These are phyloP conservation scores for Selenicereus undatus DNA, from an alignment of 148 eudicot genomes.

Conservation along the genomic window DNA sequence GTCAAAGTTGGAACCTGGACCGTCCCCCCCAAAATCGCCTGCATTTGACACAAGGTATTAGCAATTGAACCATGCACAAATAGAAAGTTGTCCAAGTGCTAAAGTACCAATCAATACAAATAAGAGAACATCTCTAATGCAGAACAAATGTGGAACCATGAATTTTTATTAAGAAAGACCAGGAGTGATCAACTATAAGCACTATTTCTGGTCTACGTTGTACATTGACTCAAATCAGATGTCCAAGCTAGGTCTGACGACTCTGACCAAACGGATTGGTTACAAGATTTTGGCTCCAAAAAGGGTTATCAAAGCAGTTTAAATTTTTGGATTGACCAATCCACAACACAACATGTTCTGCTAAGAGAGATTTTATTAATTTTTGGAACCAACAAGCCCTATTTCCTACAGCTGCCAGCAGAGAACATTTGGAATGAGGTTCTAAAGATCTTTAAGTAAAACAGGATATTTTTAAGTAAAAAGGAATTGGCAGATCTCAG, in stretches of 20 bases:
- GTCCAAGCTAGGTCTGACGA: background rate
- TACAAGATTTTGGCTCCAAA: background rate
- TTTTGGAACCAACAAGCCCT: background rate
- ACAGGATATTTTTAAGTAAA: background rate
- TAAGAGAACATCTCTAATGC: background rate
- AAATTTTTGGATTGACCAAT: background rate
- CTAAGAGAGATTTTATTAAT: background rate
- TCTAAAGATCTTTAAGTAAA: background rate
- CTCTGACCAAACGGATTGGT: background rate
- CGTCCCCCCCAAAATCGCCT: constrained; percentile 97
- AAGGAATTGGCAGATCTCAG: background rate
- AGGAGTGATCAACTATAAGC: background rate
- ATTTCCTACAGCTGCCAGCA: background rate
- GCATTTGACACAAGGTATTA: constrained; percentile 24
- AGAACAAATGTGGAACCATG: background rate
- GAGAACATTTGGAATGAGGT: background rate
- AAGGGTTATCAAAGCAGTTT: background rate
- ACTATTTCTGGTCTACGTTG: background rate
- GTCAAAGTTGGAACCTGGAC: constrained; percentile 89
- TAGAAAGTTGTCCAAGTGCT: background rate
- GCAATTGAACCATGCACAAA: constrained; percentile 11
- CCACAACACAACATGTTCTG: background rate
- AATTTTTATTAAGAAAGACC: background rate
- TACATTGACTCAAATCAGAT: background rate
- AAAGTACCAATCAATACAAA: background rate